Base-by-base conservation (phyloP, 164 flowering plant genomes). In the Tinospora cordifolia region DNA sequence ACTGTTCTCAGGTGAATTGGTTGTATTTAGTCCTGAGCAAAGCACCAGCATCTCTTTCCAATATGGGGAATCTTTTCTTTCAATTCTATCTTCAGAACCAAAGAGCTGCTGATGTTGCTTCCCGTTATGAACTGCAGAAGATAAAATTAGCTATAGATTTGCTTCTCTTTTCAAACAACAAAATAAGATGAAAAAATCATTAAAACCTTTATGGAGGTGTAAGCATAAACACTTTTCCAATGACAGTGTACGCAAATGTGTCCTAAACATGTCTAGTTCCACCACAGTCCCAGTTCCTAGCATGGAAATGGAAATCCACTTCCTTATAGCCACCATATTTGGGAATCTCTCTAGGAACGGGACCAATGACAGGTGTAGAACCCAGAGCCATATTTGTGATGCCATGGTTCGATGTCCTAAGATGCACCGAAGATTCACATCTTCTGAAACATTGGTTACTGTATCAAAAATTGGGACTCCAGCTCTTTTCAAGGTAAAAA, bases 11-110 rank as follows among this genome's bases (percentile, higher is more conserved):
- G 71, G 70, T 34, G 71, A 67, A 63, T 74, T 81, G 41, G 40
- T 67, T 64, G 36, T 74, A 30, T 76, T 66, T 59, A 86, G 72
- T 72, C 67, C 46, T 58, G 77, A 66, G 65, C 58, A 72, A 9
- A 73, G 54, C 46, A 78, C 87, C 63, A 87, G 74, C 79, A 86
- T 69, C 36, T 85, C 84, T 63, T 77, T 75, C 94, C 93, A 88
- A 67, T 78, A 82, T 36, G 77, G 46, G 68, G 83, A 60, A 54
- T 72, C 88, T 64, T 74, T 68, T 62, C 70, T 74, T 70, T 68
- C 77, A 62, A 67, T 49, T 62, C 68, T 24, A 75, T 63, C 58
- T 40, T 67, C 73, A 59, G 57, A 40, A 51, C 47, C 74, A 26
- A 49, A 39, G 30, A 68, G 67, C 64, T 78, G 80, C 46, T 69